phyloP scores from a whole-genome alignment of 177 flowering plant genomes.

The Tripterygium wilfordii region DNA sequence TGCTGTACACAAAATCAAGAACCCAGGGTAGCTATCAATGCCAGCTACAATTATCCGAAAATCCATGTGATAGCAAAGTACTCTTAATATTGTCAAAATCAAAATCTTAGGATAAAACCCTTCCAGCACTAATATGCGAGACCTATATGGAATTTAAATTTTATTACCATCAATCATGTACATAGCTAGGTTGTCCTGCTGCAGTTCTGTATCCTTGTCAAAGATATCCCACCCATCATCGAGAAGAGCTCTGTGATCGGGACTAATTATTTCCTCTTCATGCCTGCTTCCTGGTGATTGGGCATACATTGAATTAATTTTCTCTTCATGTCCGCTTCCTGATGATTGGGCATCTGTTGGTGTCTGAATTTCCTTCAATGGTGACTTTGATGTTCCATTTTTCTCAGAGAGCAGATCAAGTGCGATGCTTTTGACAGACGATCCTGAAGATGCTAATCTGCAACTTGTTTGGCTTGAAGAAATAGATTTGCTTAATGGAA shows the following conservation, averaged over 20 bases:
- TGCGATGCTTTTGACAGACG: constrained; percentile 32
- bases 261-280: constrained; percentile 5
- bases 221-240: constrained; percentile 73
- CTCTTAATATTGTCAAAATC: no score
- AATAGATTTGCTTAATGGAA: constrained; percentile 57
- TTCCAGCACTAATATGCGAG: no score
- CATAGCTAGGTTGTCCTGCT: neutral
- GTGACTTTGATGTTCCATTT: constrained; percentile 12
- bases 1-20: no score
- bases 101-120: no score
- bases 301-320: no score
- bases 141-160: no score
- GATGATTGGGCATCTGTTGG: constrained; percentile 19
- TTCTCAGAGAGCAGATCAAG: constrained; percentile 19
- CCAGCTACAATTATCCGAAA: no score
- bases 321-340: constrained; percentile 6
- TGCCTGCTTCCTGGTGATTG: constrained; percentile 9
- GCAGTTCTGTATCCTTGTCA: constrained; percentile 17
- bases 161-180: no score
- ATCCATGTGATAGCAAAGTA: no score
- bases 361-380: constrained; percentile 16
- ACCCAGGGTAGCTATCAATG: no score
- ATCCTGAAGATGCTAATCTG: constrained; percentile 53
- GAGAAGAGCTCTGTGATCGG: constrained; percentile 12
- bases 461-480: constrained; percentile 59